Evolutionary conservation across 1,284 basidiomycete genomes (phyloP).

Genomic region (Amylostereum chailletii): DNA sequence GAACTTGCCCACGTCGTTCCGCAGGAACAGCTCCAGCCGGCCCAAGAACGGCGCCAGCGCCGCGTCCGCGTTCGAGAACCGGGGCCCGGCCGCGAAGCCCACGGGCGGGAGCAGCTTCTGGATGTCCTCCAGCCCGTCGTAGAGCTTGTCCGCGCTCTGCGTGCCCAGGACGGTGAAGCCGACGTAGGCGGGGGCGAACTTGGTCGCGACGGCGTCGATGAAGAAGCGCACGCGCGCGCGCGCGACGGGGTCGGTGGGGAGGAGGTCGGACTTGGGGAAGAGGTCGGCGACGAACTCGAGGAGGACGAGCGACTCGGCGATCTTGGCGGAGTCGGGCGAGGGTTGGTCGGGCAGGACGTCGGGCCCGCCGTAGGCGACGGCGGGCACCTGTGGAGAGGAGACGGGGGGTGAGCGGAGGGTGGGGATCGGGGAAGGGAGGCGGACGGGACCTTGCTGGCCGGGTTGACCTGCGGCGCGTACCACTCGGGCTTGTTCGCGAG

Average conservation of each 20-base stretch:
- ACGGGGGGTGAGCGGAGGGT: background rate
- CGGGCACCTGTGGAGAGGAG: slow-evolving; percentile 34
- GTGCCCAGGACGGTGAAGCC: slow-evolving; percentile 32
- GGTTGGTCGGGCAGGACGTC: slow-evolving; percentile 40
- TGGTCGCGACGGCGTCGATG: slow-evolving; percentile 40
- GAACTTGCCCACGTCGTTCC: slow-evolving; percentile 1
- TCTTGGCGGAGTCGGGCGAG: slow-evolving; percentile 45
- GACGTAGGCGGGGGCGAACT: slow-evolving; percentile 28
- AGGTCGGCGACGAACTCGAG: slow-evolving; percentile 56
- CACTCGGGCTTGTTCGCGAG: slow-evolving; percentile 33
- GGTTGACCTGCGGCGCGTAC: slow-evolving; percentile 29
- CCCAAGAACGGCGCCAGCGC: background rate
- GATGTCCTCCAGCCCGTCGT: slow-evolving; percentile 19
- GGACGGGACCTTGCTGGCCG: slow-evolving; percentile 26
- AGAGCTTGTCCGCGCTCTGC: slow-evolving; percentile 27
- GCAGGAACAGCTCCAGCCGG: background rate
- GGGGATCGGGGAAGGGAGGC: background rate
- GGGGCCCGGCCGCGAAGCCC: background rate
- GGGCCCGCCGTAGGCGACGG: slow-evolving; percentile 50
- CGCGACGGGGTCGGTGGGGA: slow-evolving; percentile 44
- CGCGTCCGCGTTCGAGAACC: background rate
- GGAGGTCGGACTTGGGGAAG: slow-evolving; percentile 33
- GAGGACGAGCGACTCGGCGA: slow-evolving; percentile 54
- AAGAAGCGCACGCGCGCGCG: slow-evolving; percentile 54
- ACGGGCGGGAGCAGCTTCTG: background rate